Conservation (phyloP, 345 rosid species). For the Firmiana major region DNA sequence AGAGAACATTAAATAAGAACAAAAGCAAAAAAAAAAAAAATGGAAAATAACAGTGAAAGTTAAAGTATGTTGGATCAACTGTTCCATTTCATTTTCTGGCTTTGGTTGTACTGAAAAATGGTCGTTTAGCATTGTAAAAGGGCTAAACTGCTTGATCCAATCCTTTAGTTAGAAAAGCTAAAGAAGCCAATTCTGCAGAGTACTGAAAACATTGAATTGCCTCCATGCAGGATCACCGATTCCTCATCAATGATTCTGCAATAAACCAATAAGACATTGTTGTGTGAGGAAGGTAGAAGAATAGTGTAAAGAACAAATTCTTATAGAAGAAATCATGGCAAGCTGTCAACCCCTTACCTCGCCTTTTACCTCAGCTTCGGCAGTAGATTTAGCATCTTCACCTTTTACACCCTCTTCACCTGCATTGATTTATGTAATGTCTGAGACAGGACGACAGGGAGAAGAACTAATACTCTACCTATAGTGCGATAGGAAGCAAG, state of each 20-base stretch:
- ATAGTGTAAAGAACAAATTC: background rate
- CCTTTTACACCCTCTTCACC: constrained; percentile 78
- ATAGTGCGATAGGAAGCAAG: background rate
- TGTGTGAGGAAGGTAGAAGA: background rate
- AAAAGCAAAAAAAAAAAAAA: background rate
- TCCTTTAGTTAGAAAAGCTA: constrained; percentile 21
- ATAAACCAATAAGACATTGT: background rate
- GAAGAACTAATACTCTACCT: background rate
- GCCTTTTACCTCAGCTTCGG: constrained; percentile 53
- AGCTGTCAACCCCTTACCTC: background rate
- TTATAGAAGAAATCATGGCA: background rate
- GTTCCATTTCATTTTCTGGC: constrained; percentile 21
- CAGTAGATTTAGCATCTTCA: constrained; percentile 65
- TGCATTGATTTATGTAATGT: constrained; percentile 22
- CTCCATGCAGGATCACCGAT: constrained; percentile 8
- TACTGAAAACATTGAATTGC: constrained; percentile 15
- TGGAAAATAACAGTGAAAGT: background rate
- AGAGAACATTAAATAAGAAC: constrained; percentile 16
- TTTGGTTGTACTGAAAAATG: constrained; percentile 19
- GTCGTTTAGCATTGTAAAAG: constrained; percentile 17
- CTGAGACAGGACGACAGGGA: background rate
- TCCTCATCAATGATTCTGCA: constrained; percentile 25
- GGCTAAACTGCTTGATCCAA: constrained; percentile 23
- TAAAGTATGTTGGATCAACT: constrained; percentile 9
- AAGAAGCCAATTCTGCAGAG: constrained; percentile 21